Evolutionary conservation across 352 stramenopile genomes (phyloP), one percentile per base, ranked within the genome.

Genomic region (Globisporangium alternatum): DNA sequence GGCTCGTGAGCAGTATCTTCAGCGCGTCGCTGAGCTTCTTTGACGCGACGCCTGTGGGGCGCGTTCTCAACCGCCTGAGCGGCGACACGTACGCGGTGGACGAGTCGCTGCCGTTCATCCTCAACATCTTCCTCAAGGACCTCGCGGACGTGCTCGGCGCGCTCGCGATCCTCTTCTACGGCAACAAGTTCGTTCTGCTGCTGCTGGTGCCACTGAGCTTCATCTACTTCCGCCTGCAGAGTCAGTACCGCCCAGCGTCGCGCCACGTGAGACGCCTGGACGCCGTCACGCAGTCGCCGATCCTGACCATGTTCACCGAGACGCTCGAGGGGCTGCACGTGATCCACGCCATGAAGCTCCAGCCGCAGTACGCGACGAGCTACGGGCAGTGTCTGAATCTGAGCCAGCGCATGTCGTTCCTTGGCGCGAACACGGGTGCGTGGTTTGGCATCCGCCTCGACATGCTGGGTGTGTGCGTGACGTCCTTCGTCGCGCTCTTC

Each of bases 71-170:
- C 35, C 74, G 87, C 10, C 60, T 94, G n/a, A 91, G 84, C 28
- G 80, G 83, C 8, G 85, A 96, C 54, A 92, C 84, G 9, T 96
- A 94, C 57, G 71, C 78, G 3, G 76, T 97, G 8, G 89, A 97
- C 68, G 86, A 96, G 64, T 91, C 83, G 17, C 68, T 97, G 15
- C 90, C 91, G 7, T 97, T 97, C 55, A 87, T 88, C 48, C 74
- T 97, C 55, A 97, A 97, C 62, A 84, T 96, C 41, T 93, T 95
- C 53, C 66, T 97, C 13, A 91, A 89, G 41, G 87, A 97, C 66
- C 65, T 81, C 13, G 77, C 84, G 1, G 85, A 91, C 12, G 73
- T 97, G 6, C 25, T 81, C 4, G 89, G 87, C 0, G 77, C 86
- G 2, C 78, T 95, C 31, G 76, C 71, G 0, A 89, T 97, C 45